Base-by-base conservation (phyloP, 495 filamentous ascomycete genomes). In the Daldinia bambusicola region DNA sequence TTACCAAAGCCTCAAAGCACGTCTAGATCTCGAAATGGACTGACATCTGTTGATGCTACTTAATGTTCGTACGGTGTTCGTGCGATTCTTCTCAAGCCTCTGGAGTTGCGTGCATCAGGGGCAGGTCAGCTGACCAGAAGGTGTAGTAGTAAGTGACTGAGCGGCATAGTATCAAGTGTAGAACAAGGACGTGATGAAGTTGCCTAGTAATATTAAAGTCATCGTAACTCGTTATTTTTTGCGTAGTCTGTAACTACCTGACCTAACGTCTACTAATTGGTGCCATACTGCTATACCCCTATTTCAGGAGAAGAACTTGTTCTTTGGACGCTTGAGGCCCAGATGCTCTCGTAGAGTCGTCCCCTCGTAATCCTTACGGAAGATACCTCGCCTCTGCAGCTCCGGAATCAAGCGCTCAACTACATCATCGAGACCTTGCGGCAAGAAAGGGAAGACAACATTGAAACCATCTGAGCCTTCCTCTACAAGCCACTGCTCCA, bases 381-480 rank as follows among this genome's bases (percentile, higher is more conserved):
- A 86, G 30, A 88, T 55, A 0, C 83, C 83, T 41, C 84, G 75
- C 0, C 82, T 77, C 67, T 86, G 84, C 61, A 88, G 70, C 67
- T 86, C 84, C 2, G 85, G 85, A 18, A 87, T 74, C 61, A 87
- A 66, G 20, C 71, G 75, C 37, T 84, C 75, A 0, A 79, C 80
- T 0, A 86, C 84, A 64, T 83, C 85, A 32, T 86, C 84, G 60
- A 87, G 61, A 0, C 84, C 84, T 61, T 85, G 83, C 0, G 85
- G 85, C 66, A 86, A 63, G 61, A 83, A 84, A 0, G 84, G 83
- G 50, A 84, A 84, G 16, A 74, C 79, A 36, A 84, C 78, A 9
- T 82, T 85, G 53, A 84, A 82, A 0, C 84, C 84, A 72, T 86
- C 82, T 0, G 79, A 77, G 0, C 74, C 81, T 22, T 82, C 84